Evolutionary conservation across 805 yeast genomes (phyloP), one percentile per base, ranked within the genome.

Genomic region (Candida xiaguanensis): DNA sequence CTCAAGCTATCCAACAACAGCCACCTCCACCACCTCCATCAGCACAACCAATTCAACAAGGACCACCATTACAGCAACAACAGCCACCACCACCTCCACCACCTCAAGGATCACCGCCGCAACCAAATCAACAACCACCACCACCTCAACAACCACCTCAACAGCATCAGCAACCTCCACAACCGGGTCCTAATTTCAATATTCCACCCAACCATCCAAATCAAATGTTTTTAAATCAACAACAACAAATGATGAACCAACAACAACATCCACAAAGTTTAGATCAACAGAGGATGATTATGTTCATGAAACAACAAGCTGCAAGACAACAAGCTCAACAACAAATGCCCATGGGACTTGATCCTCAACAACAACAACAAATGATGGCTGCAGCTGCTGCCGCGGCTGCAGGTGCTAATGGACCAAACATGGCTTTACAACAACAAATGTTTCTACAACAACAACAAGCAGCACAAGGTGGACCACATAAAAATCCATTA

Each of bases 361-460:
- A 48, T 41, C 44, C 48, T 29, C 52, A 42, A 22, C 49, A 38
- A 28, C 53, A 50, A 29, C 48, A 47, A 30, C 53, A 47, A 27
- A 37, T 45, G 40, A 42, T 53, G 47, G 47, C 17, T 15, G 25
- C 42, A 9, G 43, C 36, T 4, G 40, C 36, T 25, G 34, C 28
- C 5, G 47, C 18, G 14, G 25, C 42, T 4, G 44, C 38, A 13
- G 35, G 38, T 15, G 25, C 23, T 24, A 20, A 34, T 31, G 42
- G 38, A 27, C 22, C 27, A 32, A 28, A 50, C 36, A 31, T 47
- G 36, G 49, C 40, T 22, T 30, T 52, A 35, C 66, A 56, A 40
- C 67, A 61, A 40, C 66, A 58, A 42, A 51, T 65, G 44, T 61
- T 50, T 42, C 40, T 56, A 45, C 50, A 52, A 15, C 61, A 55